Base-by-base conservation (phyloP, 306 rosid species). In the Corylus avellana region DNA sequence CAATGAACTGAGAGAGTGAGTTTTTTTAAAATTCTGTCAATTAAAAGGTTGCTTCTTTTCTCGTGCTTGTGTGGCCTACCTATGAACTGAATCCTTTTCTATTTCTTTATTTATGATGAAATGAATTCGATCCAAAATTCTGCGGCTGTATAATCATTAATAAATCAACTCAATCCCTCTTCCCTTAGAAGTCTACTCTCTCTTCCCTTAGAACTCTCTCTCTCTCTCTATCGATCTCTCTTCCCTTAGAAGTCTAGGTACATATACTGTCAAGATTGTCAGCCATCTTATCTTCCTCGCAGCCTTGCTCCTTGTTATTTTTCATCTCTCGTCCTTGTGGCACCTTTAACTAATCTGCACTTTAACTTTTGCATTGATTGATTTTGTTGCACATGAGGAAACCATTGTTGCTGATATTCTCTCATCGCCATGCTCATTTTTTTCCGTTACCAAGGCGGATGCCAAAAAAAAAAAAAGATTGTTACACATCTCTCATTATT, bases 1-100 rank as follows among this genome's bases (percentile, higher is more conserved):
- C 75, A 76, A 87, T 61, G 94, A 90, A 14, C 86, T 94, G 70
- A 90, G 88, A 78, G 93, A 90, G 98, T 94, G 78, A 88, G 97
- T 87, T 57, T 73, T 72, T 6, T 77, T 3, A 57, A 50, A 71
- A 58, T 72, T 70, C 50, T 27, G 16, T 47, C 35, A 53, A 22
- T 47, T n/a, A 64, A 42, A 78, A 29, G 73, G n/a, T 57, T 64
- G 25, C 48, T 63, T 32, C 50, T 13, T 75, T 27, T 46, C 73
- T 13, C 61, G 5, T 69, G 37, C 50, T 29, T 61, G 51, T 49
- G 6, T 49, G 58, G 39, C 39, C 54, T 17, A 42, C 6, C 20
- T 18, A 8, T 17, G 13, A 17, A 17, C 2, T 3, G 51, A n/a
- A 42, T 68, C 32, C 7, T 68, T 8, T 18, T 68, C n/a, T 8